Base-by-base conservation (phyloP, 1,139 yeast species). In the Sugiyamaella castrensis region DNA sequence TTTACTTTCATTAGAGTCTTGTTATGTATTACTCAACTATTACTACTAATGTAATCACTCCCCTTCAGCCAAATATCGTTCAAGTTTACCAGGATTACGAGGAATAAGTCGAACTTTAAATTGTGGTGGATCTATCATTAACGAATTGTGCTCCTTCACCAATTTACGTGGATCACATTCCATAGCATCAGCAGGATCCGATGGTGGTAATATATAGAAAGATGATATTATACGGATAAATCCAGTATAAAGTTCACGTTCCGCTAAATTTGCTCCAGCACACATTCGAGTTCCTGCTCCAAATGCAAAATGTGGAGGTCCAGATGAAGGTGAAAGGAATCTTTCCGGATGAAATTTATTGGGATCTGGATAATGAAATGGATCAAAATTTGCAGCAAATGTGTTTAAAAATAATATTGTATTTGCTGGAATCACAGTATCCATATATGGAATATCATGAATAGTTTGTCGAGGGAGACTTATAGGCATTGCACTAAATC, bases 261-360 rank as follows among this genome's bases (percentile, higher is more conserved):
- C 71, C 0, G 88, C 88, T 46, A 85, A 69, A 43, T 75, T 73
- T 42, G 75, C 74, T 0, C 92, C 94, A 0, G 84, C 75, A 61
- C 92, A 85, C 78, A 75, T 80, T 49, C 92, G 65, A 1, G 82
- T 72, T 0, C 92, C 94, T 12, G 79, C 77, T 0, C 92, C 92
- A 65, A 84, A 85, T 0, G 87, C 68, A 51, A 81, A 74, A 59
- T 82, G 88, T 3, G 62, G 61, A 13, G 71, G 61, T 1, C 66
- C 62, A 2, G 60, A 56, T 11, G 64, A 57, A 1, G 57, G 47
- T 46, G 73, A 71, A 27, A 84, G 62, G 77, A 80, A 85, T 45
- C 94, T 64, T 32, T 72, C 76, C 0, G 92, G 92, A 8, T 66
- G 56, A 61, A 84, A 85, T 29, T 57, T 58, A 59, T 66, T 65